Conservation (phyloP, 2,329 filamentous ascomycete species). For the Monilinia laxa region DNA sequence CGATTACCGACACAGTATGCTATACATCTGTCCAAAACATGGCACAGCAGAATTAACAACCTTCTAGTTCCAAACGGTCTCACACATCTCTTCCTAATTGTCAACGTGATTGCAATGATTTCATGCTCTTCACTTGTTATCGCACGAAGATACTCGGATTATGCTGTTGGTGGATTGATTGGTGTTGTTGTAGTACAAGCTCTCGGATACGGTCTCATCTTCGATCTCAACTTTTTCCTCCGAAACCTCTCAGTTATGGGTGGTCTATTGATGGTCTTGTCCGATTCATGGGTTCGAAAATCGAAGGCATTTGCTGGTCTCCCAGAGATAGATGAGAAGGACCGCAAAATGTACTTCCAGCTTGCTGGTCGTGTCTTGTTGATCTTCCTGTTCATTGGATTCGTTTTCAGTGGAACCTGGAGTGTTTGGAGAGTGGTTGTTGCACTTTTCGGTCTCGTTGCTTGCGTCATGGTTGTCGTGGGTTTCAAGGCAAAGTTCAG, state of each 20-base stretch:
- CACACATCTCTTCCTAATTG: conserved; percentile 88
- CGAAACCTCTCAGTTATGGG: conserved; percentile 97
- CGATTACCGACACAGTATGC: conserved; percentile 85
- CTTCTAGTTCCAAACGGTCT: conserved; percentile 76
- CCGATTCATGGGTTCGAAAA: conserved; percentile 97
- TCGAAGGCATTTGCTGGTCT: conserved; percentile 93
- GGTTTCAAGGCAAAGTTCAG: conserved; percentile 99
- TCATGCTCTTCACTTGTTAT: conserved; percentile 84
- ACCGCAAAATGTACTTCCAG: conserved; percentile 99
- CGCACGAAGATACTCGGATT: conserved; percentile 86
- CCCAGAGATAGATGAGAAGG: conserved; percentile 94
- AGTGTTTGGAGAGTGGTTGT: conserved; percentile 83
- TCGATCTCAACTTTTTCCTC: conserved; percentile 99
- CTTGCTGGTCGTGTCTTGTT: conserved; percentile 91
- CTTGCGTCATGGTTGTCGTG: conserved; percentile 97
- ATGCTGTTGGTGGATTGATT: conserved; percentile 86
- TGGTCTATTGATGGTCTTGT: conserved; percentile 95
- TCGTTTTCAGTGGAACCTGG: conserved; percentile 95
- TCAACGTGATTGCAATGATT: conserved; percentile 87
- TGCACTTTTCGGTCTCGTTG: conserved; percentile 79
- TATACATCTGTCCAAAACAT: conserved; percentile 4
- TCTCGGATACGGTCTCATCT: conserved; percentile 94
- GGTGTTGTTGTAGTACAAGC: conserved; percentile 90
- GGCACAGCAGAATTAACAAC: conserved; percentile 24
- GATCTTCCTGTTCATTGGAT: conserved; percentile 96